phyloP scores from a whole-genome alignment of 202 grass and related monocot species.

The Dendrocalamus latiflorus region DNA sequence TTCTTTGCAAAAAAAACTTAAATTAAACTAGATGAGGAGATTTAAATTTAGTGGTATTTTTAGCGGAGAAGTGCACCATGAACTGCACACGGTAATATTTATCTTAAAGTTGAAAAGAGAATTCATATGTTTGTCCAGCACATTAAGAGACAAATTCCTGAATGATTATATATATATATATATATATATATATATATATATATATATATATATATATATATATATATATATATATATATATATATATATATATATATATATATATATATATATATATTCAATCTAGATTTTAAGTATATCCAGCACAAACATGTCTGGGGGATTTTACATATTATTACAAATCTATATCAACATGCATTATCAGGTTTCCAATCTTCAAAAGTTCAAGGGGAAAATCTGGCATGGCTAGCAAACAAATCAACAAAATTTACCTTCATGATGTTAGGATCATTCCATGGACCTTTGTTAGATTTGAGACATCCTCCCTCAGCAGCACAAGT shows the following conservation, averaged over 20 bases:
- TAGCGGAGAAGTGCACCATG: not conserved
- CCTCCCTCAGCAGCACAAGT: slow-evolving; percentile 63
- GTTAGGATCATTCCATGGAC: slow-evolving; percentile 88
- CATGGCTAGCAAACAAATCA: not conserved
- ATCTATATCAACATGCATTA: not conserved
- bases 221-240: too few species aligned
- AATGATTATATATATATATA: not conserved
- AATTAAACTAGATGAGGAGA: not conserved
- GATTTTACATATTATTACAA: not conserved
- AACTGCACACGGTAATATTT: not conserved
- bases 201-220: too few species aligned
- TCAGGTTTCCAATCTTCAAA: not conserved
- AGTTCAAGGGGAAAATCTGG: not conserved
- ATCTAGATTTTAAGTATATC: not conserved
- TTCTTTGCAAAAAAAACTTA: not conserved
- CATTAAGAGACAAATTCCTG: not conserved
- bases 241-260: too few species aligned
- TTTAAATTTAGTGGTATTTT: not conserved
- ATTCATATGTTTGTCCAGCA: not conserved
- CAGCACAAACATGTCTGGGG: not conserved
- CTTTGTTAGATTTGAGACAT: slow-evolving; percentile 89
- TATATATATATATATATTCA: too few species aligned
- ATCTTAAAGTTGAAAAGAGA: not conserved
- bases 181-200: too few species aligned
- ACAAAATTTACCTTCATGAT: slow-evolving; percentile 64